A percentile compares a stretch with the other conserved stretches of the same genome.
These are phyloP conservation scores for Magnolia changhungtana DNA, from an alignment of 164 flowering plant genomes.

Conservation along the genomic window DNA sequence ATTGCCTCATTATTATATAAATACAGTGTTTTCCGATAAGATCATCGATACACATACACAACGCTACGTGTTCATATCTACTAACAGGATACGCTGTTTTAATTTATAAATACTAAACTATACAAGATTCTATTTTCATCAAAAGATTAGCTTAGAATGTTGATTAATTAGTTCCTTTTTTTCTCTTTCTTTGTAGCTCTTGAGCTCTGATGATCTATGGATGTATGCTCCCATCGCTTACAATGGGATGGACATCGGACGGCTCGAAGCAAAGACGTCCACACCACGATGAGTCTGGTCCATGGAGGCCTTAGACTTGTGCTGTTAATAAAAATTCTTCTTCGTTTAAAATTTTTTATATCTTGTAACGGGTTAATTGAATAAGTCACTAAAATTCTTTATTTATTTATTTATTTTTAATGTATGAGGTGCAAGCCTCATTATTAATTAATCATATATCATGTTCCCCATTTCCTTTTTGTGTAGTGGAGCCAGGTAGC, in stretches of 20 bases:
- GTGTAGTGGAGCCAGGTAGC: too few relatives aligned
- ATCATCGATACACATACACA: background rate
- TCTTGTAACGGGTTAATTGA: background rate
- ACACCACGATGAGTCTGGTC: slow-evolving; percentile 25
- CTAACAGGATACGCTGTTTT: background rate
- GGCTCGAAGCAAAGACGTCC: slow-evolving; percentile 42
- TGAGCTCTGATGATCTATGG: slow-evolving; percentile 95
- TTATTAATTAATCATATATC: too few relatives aligned
- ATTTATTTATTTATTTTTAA: too few relatives aligned
- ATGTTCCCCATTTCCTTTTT: too few relatives aligned
- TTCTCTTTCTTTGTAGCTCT: slow-evolving; percentile 38
- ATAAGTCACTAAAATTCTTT: too few relatives aligned
- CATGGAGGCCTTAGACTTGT: background rate
- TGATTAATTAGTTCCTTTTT: background rate
- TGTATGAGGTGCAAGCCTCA: too few relatives aligned
- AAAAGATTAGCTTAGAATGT: background rate
- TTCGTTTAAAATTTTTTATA: background rate
- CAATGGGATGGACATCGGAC: slow-evolving; percentile 77
- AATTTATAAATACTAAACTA: background rate
- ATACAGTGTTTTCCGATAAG: background rate
- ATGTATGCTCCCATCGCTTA: slow-evolving; percentile 94
- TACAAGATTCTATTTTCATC: background rate
- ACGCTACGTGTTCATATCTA: background rate
- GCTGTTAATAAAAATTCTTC: background rate
- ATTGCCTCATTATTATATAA: background rate